Conservation (phyloP, 2,329 filamentous ascomycete genomes). For the Mycosphaerella arachidis region DNA sequence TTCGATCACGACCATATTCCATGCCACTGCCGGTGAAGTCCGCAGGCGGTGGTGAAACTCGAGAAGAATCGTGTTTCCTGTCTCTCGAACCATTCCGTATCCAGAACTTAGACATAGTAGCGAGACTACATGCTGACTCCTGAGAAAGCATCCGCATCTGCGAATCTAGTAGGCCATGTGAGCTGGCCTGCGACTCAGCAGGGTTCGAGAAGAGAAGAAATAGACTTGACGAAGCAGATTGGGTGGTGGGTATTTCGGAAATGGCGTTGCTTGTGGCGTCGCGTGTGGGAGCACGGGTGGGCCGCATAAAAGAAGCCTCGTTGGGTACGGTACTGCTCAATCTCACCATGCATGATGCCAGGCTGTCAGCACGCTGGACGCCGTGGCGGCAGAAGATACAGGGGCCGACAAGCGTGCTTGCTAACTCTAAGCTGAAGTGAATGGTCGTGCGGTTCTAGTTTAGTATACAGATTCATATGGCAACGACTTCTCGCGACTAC, state of each 20-base stretch:
- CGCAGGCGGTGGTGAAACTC: neutral
- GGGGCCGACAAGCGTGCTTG: neutral
- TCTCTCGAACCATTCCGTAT: conserved; percentile 37
- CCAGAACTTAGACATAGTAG: conserved; percentile 39
- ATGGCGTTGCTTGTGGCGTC: neutral
- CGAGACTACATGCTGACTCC: conserved; percentile 4
- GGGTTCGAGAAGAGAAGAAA: neutral
- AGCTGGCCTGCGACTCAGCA: neutral
- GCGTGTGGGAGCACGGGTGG: too few relatives aligned
- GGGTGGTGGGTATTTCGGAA: neutral
- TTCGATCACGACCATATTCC: conserved; percentile 18
- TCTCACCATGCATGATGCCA: neutral
- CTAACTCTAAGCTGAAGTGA: neutral
- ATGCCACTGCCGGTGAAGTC: conserved; percentile 7
- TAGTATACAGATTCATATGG: neutral
- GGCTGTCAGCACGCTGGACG: neutral
- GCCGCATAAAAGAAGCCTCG: neutral
- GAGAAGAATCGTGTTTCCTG: neutral
- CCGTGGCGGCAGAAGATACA: neutral
- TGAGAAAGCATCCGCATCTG: neutral
- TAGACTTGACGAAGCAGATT: neutral
- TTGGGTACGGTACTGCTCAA: neutral
- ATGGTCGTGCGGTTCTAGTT: neutral
- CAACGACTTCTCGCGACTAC: neutral
- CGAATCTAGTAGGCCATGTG: neutral